phyloP scores from a whole-genome alignment of 176 grass and related monocot species.

The Ensete glaucum region DNA sequence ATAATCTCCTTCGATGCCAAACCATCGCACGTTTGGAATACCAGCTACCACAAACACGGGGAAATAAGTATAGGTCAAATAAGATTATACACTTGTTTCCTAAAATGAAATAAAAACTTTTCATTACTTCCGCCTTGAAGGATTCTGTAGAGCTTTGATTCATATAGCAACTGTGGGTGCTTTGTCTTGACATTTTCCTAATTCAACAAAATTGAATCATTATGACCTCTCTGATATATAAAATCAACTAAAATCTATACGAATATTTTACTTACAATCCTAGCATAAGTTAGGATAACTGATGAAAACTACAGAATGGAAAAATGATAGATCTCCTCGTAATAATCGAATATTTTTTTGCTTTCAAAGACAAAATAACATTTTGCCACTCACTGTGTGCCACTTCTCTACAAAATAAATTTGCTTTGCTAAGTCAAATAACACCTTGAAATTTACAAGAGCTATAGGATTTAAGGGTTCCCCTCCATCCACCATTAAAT shows the following conservation, averaged over 20 bases:
- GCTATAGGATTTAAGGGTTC: too few species aligned
- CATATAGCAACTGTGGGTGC: conserved; percentile 15
- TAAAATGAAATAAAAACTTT: neutral
- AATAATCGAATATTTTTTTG: too few species aligned
- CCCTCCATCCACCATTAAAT: too few species aligned
- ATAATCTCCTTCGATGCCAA: conserved; percentile 13
- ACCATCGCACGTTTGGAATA: conserved; percentile 8
- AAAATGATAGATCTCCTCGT: too few species aligned
- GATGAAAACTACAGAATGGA: neutral
- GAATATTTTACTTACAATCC: neutral
- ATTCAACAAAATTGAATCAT: neutral
- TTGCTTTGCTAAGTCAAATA: too few species aligned
- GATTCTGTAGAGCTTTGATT: conserved; percentile 21
- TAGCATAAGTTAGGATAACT: neutral
- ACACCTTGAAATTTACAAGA: too few species aligned
- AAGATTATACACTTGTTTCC: neutral
- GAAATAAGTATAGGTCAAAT: neutral
- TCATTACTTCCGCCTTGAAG: conserved; percentile 19
- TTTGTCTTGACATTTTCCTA: conserved; percentile 20
- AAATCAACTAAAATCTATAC: neutral
- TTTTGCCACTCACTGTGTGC: too few species aligned
- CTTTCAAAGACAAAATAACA: too few species aligned
- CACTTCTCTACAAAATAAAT: too few species aligned
- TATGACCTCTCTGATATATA: neutral
- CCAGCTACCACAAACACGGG: neutral